Evolutionary conservation across 495 filamentous ascomycete genomes (phyloP).

Genomic region (Lepraria neglecta): DNA sequence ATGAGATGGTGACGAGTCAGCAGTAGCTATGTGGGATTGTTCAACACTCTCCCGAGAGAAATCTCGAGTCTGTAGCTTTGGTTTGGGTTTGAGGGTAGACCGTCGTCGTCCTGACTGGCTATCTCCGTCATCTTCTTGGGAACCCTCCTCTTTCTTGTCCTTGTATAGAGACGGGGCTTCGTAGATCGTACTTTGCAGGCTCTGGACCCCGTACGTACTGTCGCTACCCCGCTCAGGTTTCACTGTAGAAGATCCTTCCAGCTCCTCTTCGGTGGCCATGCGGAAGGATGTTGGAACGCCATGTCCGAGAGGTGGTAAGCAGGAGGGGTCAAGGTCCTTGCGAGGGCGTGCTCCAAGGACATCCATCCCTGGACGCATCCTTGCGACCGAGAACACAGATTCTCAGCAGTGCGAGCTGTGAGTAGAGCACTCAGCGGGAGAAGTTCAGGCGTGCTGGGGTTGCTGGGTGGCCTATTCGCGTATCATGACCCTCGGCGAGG

Average conservation of each 20-base stretch:
- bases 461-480: neutral
- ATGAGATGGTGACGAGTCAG: slow-evolving; percentile 20
- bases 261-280: slow-evolving; percentile 29
- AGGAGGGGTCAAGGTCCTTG: slow-evolving; percentile 24
- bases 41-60: slow-evolving; percentile 24
- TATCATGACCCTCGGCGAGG: neutral
- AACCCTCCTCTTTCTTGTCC: slow-evolving; percentile 32
- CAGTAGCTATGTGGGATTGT: neutral
- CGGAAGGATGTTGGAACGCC: slow-evolving; percentile 44
- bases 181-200: slow-evolving; percentile 51
- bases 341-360: slow-evolving; percentile 16
- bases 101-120: slow-evolving; percentile 27
- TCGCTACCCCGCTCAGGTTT: slow-evolving; percentile 28
- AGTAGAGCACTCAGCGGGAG: neutral
- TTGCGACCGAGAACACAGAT: neutral
- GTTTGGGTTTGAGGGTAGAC: slow-evolving; percentile 37
- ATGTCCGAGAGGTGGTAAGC: slow-evolving; percentile 11
- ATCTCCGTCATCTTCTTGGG: slow-evolving; percentile 29
- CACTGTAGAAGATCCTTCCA: slow-evolving; percentile 23
- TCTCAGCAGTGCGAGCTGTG: neutral
- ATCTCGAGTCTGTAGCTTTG: slow-evolving; percentile 24
- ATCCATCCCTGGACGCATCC: slow-evolving; percentile 23
- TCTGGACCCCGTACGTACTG: slow-evolving; percentile 58
- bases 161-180: slow-evolving; percentile 31
- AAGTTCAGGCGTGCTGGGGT: neutral